Conservation (phyloP, 192 early-diverging fungal species). For the Coemansia sp. region DNA sequence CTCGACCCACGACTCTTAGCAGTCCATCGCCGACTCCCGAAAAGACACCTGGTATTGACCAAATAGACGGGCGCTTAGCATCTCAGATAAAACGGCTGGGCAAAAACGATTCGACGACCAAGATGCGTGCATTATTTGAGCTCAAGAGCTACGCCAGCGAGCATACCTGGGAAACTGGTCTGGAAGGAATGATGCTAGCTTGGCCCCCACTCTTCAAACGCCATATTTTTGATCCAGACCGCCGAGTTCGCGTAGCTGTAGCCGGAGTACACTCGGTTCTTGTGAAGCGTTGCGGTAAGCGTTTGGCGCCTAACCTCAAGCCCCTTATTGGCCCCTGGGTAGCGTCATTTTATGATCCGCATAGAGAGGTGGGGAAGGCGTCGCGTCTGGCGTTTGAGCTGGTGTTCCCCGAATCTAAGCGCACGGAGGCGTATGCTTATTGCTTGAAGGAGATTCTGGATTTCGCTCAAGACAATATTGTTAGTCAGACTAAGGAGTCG, state of each 20-base stretch:
- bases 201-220: constrained; percentile 39
- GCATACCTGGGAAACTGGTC: constrained; percentile 55
- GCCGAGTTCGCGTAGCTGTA: constrained; percentile 75
- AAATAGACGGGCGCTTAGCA: constrained; percentile 62
- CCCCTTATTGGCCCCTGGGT: constrained; percentile 85
- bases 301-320: constrained; percentile 80
- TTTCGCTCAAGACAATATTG: constrained; percentile 67
- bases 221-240: constrained; percentile 73
- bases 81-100: constrained; percentile 82
- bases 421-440: constrained; percentile 72
- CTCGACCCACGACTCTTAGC: constrained; percentile 40
- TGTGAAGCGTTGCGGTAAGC: constrained; percentile 67
- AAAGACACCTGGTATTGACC: constrained; percentile 39
- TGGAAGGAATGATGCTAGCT: constrained; percentile 45
- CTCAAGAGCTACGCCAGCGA: constrained; percentile 62
- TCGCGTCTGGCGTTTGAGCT: constrained; percentile 61
- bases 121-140: constrained; percentile 85
- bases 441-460: constrained; percentile 74
- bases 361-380: constrained; percentile 70
- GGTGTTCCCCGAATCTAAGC: constrained; percentile 82
- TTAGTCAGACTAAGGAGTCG: constrained; percentile 79
- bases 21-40: constrained; percentile 17
- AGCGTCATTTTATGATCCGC: constrained; percentile 76
- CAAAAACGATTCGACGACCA: constrained; percentile 88
- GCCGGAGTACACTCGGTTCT: constrained; percentile 69